Base-by-base conservation (phyloP, 129 eudicot species). In the Helichrysum umbraculigerum region DNA sequence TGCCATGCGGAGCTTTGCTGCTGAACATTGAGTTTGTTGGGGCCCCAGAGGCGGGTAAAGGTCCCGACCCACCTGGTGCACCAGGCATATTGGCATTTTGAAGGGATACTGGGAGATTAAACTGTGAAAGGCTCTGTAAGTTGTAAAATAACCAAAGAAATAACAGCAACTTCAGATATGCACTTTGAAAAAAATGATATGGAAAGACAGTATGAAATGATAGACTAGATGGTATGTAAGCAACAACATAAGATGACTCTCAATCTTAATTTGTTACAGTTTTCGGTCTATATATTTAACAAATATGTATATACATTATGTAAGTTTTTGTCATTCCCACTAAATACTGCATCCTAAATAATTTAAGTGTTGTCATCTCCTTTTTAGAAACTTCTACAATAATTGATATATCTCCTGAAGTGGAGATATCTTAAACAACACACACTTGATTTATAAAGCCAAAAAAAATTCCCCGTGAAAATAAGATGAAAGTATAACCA, bases 51-150 rank as follows among this genome's bases (percentile, higher is more conserved):
- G 87, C 87, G 78, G 97, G 80, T 65, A 84, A 79, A 78, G 81
- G 56, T 47, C 88, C 94, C 68, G 84, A 83, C 51, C 85, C 92
- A 52, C 83, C 62, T 84, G 92, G 72, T 33, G 91, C 66, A 59
- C 96, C 97, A 83, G 87, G 70, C 72, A 83, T 59, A 33, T 84
- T 96, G 15, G 93, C 85, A 68, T 84, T 90, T 78, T 96, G 90
- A 66, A 93, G 86, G 8, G 98, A 85, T 79, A 88, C 92, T 10
- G 98, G 98, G 77, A 94, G 97, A 83, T 94, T 94, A 83, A 94
- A 94, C 88, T 87, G 98, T 22, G 96, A 87, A 76, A 94, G 96
- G 84, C 96, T 87, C 97, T 91, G 98, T 75, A 87, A 78, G 73
- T 75, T 77, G 68, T 63, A 75, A 79, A 72, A 17, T 35, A 34